These are phyloP conservation scores for Endocarpon pusillum DNA, from an alignment of 495 filamentous ascomycete genomes.

Conservation along the genomic window DNA sequence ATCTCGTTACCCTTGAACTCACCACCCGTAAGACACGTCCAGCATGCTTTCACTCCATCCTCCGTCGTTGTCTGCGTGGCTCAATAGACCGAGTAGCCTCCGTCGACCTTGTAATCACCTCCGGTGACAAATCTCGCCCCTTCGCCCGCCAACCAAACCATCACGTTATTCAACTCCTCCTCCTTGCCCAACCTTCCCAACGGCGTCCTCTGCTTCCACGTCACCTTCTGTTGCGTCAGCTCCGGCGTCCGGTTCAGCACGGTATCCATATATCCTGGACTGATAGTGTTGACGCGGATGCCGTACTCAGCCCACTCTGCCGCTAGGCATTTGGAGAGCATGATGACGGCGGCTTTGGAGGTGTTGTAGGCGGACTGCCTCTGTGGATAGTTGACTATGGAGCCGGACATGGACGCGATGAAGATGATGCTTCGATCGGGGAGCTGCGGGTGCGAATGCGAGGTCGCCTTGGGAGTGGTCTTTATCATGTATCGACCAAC, in stretches of 20 bases:
- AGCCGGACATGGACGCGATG: slow-evolving; percentile 49
- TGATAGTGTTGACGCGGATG: slow-evolving; percentile 53
- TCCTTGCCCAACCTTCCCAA: slow-evolving; percentile 51
- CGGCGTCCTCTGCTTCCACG: slow-evolving; percentile 45
- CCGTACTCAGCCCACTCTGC: slow-evolving; percentile 36
- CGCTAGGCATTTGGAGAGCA: slow-evolving; percentile 18
- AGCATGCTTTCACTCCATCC: too few species aligned
- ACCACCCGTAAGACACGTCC: too few species aligned
- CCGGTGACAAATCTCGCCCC: slow-evolving; percentile 60
- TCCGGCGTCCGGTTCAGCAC: slow-evolving; percentile 53
- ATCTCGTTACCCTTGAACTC: too few species aligned
- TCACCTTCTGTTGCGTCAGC: slow-evolving; percentile 31
- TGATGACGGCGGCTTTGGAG: slow-evolving; percentile 22
- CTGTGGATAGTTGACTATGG: slow-evolving; percentile 34
- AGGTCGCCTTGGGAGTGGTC: slow-evolving; percentile 51
- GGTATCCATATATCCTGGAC: slow-evolving; percentile 68
- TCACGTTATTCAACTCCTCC: slow-evolving; percentile 46
- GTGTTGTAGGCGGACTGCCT: slow-evolving; percentile 27
- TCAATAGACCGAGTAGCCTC: slow-evolving; percentile 12
- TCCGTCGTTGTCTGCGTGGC: too few species aligned
- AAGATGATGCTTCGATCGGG: slow-evolving; percentile 46
- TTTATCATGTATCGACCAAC: too few species aligned
- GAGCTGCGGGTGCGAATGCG: slow-evolving; percentile 15
- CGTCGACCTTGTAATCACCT: slow-evolving; percentile 40
- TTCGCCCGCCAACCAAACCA: slow-evolving; percentile 49